Percentiles rank a stretch among this genome's conserved stretches.
phyloP scores from a whole-genome alignment of 352 stramenopile species.

The Phytophthora palmivora region DNA sequence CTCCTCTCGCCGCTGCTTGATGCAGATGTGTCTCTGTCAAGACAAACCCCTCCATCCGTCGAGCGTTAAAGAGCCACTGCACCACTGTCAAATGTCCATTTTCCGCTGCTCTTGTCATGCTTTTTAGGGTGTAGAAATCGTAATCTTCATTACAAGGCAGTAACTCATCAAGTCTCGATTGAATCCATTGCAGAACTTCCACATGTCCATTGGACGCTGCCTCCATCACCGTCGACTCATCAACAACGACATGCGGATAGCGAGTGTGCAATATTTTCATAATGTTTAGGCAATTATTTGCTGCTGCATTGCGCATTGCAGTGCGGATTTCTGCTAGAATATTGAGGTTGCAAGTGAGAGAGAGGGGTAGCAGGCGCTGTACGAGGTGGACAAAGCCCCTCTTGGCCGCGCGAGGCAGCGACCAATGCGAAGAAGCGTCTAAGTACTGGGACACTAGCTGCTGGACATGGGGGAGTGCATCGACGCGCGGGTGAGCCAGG shows the following conservation, averaged over 20 bases:
- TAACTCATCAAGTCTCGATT: constrained; percentile 3
- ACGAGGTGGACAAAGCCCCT: constrained; percentile 33
- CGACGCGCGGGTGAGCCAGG: constrained; percentile 12
- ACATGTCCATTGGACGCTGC: constrained; percentile 29
- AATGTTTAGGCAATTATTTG: constrained; percentile 20
- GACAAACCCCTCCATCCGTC: not conserved
- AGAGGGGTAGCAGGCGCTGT: constrained; percentile 7
- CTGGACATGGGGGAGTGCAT: constrained; percentile 24
- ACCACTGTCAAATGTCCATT: constrained; percentile 38
- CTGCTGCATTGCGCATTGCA: constrained; percentile 30
- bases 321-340: constrained; percentile 23
- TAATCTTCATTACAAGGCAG: constrained; percentile 14
- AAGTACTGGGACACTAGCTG: constrained; percentile 24
- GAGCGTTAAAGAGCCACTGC: constrained; percentile 32
- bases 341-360: constrained; percentile 5
- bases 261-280: constrained; percentile 12
- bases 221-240: constrained; percentile 15
- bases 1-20: constrained; percentile 31
- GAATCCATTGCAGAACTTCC: constrained; percentile 29
- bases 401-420: constrained; percentile 13
- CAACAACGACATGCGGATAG: constrained; percentile 17
- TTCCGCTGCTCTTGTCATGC: constrained; percentile 19
- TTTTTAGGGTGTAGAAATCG: constrained; percentile 23
- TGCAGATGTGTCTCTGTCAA: constrained; percentile 26
- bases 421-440: constrained; percentile 32